Evolutionary conservation across 2,329 filamentous ascomycete species (phyloP), one percentile per base, ranked within the genome.

Genomic region (Claviceps spartinae): DNA sequence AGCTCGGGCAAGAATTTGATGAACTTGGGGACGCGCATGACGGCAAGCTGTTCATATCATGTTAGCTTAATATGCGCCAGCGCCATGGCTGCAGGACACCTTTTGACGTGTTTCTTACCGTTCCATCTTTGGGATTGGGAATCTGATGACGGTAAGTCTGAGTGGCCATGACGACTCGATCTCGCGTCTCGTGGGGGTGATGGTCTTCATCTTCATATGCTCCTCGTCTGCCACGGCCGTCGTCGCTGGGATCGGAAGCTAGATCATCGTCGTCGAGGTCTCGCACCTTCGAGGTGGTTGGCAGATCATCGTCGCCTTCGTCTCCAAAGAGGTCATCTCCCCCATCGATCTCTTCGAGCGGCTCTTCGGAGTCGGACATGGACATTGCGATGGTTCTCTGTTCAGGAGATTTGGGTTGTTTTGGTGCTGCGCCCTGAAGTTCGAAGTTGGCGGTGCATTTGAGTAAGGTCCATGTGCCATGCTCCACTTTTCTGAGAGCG

Each of bases 1-100:
- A 79, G 74, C 54, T 78, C 76, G 18, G 86, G 83, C 43, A 85
- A 74, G 56, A 89, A 75, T 49, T 78, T 79, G 60, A 91, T 70
- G 67, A 90, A 90, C 22, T 78, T 76, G 34, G 86, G 86, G 2
- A 91, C 75, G 58, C 82, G 83, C 60, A 89, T 67, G 5, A 84
- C 74, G 65, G 85, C 83, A 48, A 87, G 72, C 83, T 87, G 48
- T 6, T 45, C 36, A 24, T 18, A 41, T 6, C 22, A 38, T 9
- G 38, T 48, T 36, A 49, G 26, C 26, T 30, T 18, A 50, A 18
- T 22, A 22, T 38, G 41, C 18, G 41, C 45, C 16, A 9, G 9
- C 24, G 20, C 38, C 14, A 2, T 36, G 30, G 20, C 30, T 18
- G 9, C n/a, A n/a, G 7, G 11, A 18, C 18, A 43, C n/a, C 20